These are phyloP conservation scores for Aspergillus floridensis DNA, from an alignment of 2,329 filamentous ascomycete species.

Conservation along the genomic window DNA sequence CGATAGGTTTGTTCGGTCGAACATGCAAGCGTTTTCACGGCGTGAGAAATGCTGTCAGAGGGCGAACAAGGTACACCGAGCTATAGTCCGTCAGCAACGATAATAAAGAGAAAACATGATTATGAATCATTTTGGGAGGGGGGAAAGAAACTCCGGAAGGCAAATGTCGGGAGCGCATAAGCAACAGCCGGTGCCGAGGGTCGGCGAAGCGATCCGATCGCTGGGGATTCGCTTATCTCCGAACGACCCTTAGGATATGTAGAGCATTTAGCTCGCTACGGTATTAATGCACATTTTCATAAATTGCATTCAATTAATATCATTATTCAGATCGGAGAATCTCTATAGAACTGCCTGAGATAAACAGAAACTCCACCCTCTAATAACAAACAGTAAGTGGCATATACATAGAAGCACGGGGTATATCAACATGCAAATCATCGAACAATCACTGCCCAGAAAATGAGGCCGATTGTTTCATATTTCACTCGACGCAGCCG, in stretches of 20 bases:
- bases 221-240: background rate
- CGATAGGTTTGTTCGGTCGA: background rate
- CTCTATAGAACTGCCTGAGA: background rate
- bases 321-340: conserved; percentile 1
- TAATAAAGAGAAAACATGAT: background rate
- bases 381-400: conserved; percentile 13
- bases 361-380: conserved; percentile 8
- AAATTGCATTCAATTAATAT: background rate
- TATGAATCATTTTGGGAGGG: background rate
- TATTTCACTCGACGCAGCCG: conserved; percentile 14
- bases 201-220: conserved; percentile 11
- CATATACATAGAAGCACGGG: conserved; percentile 9
- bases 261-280: background rate
- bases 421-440: conserved; percentile 20
- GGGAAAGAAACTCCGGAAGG: background rate
- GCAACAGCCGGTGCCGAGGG: conserved; percentile 6
- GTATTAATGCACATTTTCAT: background rate
- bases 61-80: background rate
- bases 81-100: background rate
- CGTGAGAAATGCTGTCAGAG: background rate
- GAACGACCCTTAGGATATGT: background rate
- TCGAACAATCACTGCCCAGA: background rate
- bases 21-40: background rate
- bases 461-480: conserved; percentile 1
- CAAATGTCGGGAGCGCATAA: background rate